These are phyloP conservation scores for Trametes cingulata DNA, from an alignment of 768 basidiomycete species.

Conservation along the genomic window DNA sequence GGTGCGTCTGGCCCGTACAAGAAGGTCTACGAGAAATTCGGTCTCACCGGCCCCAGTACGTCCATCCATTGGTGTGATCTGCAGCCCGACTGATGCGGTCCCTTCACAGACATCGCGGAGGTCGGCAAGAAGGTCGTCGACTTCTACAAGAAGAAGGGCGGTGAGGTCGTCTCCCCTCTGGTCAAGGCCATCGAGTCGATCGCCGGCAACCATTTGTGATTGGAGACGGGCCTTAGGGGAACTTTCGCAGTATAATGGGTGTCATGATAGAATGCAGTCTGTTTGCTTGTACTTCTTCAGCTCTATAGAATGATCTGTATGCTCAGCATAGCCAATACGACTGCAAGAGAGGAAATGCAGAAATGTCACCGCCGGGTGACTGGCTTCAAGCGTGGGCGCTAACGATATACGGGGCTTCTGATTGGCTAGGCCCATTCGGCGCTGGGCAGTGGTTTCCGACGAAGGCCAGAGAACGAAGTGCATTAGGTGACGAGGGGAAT, in stretches of 20 bases:
- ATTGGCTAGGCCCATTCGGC: background rate
- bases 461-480: background rate
- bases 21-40: constrained; percentile 90
- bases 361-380: background rate
- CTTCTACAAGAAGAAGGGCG: constrained; percentile 84
- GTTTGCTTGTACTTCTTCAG: constrained; percentile 13
- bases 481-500: constrained; percentile 7
- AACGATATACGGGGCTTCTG: background rate
- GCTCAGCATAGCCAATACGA: background rate
- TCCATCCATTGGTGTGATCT: constrained; percentile 18
- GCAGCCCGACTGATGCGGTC: constrained; percentile 3
- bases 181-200: constrained; percentile 60
- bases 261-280: constrained; percentile 17
- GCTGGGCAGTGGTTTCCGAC: background rate
- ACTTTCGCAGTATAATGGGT: background rate
- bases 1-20: constrained; percentile 90
- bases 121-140: constrained; percentile 84
- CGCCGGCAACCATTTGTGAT: constrained; percentile 11
- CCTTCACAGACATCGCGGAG: constrained; percentile 62
- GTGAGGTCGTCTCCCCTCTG: constrained; percentile 70
- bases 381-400: background rate
- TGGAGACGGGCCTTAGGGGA: background rate
- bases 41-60: constrained; percentile 74
- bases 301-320: constrained; percentile 7
- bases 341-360: background rate